Conservation (phyloP, 257 asterid species). For the Rehmannia glutinosa region DNA sequence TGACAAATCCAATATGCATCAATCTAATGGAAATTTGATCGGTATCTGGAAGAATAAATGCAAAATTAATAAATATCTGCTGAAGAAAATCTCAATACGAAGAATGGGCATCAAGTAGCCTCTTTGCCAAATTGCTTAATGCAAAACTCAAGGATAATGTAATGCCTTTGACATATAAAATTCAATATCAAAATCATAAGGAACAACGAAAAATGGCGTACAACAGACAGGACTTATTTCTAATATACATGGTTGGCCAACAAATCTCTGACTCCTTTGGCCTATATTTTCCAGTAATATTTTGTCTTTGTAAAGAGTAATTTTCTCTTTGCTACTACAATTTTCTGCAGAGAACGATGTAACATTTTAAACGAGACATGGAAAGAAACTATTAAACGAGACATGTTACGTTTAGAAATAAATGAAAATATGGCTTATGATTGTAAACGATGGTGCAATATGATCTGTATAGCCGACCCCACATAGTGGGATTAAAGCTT, state of each 20-base stretch:
- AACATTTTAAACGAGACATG: no score
- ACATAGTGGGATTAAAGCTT: no score
- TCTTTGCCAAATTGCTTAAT: neutral
- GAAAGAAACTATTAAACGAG: no score
- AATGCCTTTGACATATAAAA: neutral
- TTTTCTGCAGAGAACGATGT: slow-evolving; percentile 7
- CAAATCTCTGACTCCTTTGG: slow-evolving; percentile 23
- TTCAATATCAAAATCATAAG: neutral
- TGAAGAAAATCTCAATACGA: neutral
- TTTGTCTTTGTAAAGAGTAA: no score
- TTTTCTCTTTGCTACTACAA: no score
- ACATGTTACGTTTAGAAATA: no score
- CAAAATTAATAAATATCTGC: neutral
- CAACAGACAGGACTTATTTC: slow-evolving; percentile 17
- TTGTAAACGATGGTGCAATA: no score
- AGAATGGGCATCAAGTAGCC: neutral
- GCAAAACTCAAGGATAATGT: slow-evolving; percentile 5
- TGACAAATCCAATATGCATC: neutral
- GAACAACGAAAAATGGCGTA: neutral
- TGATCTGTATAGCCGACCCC: no score
- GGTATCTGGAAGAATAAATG: neutral
- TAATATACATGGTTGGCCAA: slow-evolving; percentile 29
- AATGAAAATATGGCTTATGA: no score
- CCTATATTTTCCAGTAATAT: slow-evolving; percentile 9
- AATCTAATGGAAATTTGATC: neutral